Evolutionary conservation across 257 asterid species (phyloP), one percentile per base, ranked within the genome.

Genomic region (Solanum peruvianum): DNA sequence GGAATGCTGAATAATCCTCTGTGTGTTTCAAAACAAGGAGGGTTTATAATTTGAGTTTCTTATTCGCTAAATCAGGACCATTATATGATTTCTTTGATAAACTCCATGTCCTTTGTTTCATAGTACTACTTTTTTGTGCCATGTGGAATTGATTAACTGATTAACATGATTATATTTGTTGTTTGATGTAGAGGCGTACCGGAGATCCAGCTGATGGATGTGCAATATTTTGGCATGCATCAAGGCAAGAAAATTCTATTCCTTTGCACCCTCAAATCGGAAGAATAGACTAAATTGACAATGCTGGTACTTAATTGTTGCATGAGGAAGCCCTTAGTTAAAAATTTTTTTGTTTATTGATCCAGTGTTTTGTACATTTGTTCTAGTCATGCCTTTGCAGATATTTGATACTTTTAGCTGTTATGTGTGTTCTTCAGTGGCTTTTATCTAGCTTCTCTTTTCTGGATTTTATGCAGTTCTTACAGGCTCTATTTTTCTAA

Each of bases 151-250:
- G 44, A 37, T 31, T 82, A 82, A 52, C 23, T 23, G n/a, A 18
- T 25, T 83, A 83, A 60, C 41, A 66, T 84, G 58, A 33, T 84
- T 62, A 85, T 72, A 49, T 86, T 72, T 76, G 82, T 41, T 86
- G 44, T 90, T 72, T 76, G 82, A 58, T 86, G 44, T 90, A 97
- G 99, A 97, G 93, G 98, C 96, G 99, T 86, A 97, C 99, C 18
- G 98, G 99, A 69, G 89, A 91, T 89, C 95, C 95, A 72, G 92
- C 90, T 45, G 99, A 97, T 92, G 99, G 99, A 72, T 97, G 99
- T 94, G 98, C 99, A 85, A 92, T 92, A 88, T 95, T 97, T 90
- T 97, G 99, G 99, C 95, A 95, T 88, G 89, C 70, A 70, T 94
- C 98, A 87, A 93, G 98, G 99, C 94, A 91, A 84, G 85, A 52